Base-by-base conservation (phyloP, 2,329 filamentous ascomycete genomes). In the Verticillium tricorpus region DNA sequence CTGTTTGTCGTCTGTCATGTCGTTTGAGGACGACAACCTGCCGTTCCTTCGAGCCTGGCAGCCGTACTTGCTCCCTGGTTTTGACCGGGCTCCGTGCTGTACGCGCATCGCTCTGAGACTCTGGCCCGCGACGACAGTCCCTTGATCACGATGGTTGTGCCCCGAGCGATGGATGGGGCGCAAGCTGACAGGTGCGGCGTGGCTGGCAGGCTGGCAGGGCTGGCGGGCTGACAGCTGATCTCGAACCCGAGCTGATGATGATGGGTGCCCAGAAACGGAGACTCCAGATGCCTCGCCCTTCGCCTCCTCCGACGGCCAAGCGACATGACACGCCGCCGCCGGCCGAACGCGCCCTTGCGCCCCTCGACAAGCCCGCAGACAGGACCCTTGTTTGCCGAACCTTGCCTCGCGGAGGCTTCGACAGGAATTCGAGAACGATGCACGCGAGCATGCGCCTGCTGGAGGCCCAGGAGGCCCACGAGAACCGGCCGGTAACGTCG, bases 401-500 rank as follows among this genome's bases (percentile, higher is more conserved):
- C 7, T 3, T 22, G 45, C 19, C 45, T 50, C 45, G 19, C 45
- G 19, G 19, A 50, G 45, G 45, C 45, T 50, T 50, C 45, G 45
- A 50, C 45, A 50, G 12, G 45, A 50, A 50, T 50, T 50, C 45
- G 45, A 50, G 45, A 50, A 50, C 45, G 45, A 50, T 50, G 19
- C 45, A 50, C 19, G 45, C n/a, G 45, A 50, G 45, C 45, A 22
- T 50, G 45, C 9, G 45, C n/a, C 45, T 22, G 37, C 45, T 22
- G 7, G 45, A 50, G 45, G 45, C 45, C 45, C 19, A 22, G 19
- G 45, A 50, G 45, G 45, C 45, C 45, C 45, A 61, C 61, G 54
- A 63, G 57, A 59, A 61, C 63, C 61, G 37, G 63, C 61, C 61
- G 63, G 59, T 63, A 61, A 63, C 61, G 28, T 64, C 61, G 63